These are phyloP conservation scores for Phytophthora ohioensis DNA, from an alignment of 352 stramenopile species.

Conservation along the genomic window DNA sequence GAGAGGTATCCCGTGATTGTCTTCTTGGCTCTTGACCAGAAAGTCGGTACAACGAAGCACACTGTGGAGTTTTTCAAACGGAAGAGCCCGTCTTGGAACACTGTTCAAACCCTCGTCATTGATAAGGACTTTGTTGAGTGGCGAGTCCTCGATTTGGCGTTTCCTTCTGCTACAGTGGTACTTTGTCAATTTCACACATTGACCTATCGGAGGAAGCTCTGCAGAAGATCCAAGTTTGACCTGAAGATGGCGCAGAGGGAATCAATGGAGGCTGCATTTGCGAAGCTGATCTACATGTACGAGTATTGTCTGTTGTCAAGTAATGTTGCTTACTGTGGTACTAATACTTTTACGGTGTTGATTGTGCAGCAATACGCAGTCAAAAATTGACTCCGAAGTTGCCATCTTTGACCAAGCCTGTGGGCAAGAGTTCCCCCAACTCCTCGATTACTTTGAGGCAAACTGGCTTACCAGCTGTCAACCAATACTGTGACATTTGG, in stretches of 20 bases:
- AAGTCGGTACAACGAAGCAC: constrained; percentile 8
- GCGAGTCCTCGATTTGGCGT: no score
- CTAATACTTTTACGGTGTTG: not conserved
- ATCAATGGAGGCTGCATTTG: constrained; percentile 3
- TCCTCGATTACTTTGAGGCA: constrained; percentile 4
- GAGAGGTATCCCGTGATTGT: constrained; percentile 23
- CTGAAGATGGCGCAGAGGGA: constrained; percentile 2
- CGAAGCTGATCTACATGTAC: constrained; percentile 13
- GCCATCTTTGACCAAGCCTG: not conserved
- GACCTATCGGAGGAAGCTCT: no score
- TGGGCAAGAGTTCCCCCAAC: not conserved
- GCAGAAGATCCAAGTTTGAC: not conserved
- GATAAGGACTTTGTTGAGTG: no score
- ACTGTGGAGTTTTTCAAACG: constrained; percentile 15
- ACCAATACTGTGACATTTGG: no score
- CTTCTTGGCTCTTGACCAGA: constrained; percentile 31
- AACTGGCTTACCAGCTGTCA: constrained; percentile 2
- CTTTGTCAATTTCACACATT: no score
- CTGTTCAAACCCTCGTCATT: no score
- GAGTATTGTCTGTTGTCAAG: not conserved
- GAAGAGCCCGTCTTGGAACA: no score
- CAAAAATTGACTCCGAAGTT: not conserved
- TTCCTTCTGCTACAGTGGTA: no score
- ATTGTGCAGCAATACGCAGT: constrained; percentile 2
- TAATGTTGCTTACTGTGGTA: not conserved